A percentile compares a stretch with the other conserved stretches of the same genome.
phyloP scores from a whole-genome alignment of 2,329 filamentous ascomycete genomes.

The Paecilomyces dactylethromorphus region DNA sequence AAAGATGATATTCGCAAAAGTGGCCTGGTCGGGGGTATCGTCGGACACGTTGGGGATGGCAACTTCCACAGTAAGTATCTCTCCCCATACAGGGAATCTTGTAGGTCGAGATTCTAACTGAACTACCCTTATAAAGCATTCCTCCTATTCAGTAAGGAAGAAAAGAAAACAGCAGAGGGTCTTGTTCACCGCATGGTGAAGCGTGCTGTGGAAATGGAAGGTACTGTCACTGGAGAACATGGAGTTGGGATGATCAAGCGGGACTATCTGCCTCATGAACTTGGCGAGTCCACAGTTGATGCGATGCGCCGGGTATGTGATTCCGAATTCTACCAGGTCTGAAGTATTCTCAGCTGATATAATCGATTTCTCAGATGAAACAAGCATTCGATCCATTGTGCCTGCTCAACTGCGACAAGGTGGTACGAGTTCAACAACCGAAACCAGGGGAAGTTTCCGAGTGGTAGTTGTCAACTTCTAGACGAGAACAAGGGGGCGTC shows the following conservation, averaged over 20 bases:
- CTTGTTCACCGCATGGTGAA: constrained; percentile 81
- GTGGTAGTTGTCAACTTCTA: constrained; percentile 32
- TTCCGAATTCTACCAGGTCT: background rate
- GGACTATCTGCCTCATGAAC: constrained; percentile 57
- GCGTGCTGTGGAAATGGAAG: constrained; percentile 75
- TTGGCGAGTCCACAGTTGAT: constrained; percentile 55
- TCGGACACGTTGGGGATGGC: constrained; percentile 68
- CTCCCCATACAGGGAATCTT: constrained; percentile 44
- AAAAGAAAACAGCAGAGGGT: constrained; percentile 58
- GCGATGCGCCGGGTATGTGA: constrained; percentile 56
- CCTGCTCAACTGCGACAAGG: constrained; percentile 59
- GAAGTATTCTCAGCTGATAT: constrained; percentile 10
- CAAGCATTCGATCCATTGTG: constrained; percentile 59
- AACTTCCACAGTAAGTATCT: constrained; percentile 59
- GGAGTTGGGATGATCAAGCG: constrained; percentile 65
- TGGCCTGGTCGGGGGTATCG: constrained; percentile 57
- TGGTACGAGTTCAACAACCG: constrained; percentile 48
- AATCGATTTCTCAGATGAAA: constrained; percentile 44
- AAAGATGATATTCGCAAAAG: constrained; percentile 54
- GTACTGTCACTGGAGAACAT: constrained; percentile 71
- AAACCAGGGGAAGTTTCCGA: constrained; percentile 42
- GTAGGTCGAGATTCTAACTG: background rate
- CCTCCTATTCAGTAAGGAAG: constrained; percentile 52
- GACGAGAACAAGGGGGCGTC: background rate
- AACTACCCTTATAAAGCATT: constrained; percentile 41